phyloP scores from a whole-genome alignment of 1,284 basidiomycete genomes.

The Moniliella sp. region DNA sequence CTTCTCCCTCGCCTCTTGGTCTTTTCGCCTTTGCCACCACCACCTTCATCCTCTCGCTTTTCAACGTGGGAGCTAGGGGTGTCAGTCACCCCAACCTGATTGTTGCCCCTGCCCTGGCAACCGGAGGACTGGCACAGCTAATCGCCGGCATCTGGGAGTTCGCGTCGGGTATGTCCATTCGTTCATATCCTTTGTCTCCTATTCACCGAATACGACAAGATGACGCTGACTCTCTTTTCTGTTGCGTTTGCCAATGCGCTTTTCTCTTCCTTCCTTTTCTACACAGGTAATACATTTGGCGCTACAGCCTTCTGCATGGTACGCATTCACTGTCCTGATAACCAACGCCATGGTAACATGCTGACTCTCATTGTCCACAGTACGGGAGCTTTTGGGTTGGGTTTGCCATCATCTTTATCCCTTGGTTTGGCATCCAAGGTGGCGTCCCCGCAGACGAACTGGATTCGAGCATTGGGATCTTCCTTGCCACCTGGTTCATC shows the following conservation, averaged over 20 bases:
- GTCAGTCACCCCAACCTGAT: constrained; percentile 17
- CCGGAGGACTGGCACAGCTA: constrained; percentile 54
- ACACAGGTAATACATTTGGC: constrained; percentile 43
- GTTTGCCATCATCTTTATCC: constrained; percentile 5
- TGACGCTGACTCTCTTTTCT: too few relatives aligned
- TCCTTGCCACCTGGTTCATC: constrained; percentile 1
- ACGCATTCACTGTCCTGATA: neutral
- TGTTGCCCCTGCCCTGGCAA: constrained; percentile 16
- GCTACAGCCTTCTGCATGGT: constrained; percentile 39
- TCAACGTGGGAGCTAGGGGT: constrained; percentile 23
- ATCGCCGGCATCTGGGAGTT: constrained; percentile 46
- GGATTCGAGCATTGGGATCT: constrained; percentile 8
- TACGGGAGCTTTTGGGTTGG: too few relatives aligned
- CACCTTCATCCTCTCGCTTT: constrained; percentile 39
- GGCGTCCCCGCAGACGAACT: constrained; percentile 10
- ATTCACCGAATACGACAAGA: too few relatives aligned
- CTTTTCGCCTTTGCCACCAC: constrained; percentile 35
- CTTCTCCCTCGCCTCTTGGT: constrained; percentile 41
- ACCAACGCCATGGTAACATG: too few relatives aligned
- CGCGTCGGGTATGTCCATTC: too few relatives aligned
- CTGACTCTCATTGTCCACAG: too few relatives aligned
- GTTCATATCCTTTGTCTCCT: too few relatives aligned
- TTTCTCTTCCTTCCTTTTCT: too few relatives aligned
- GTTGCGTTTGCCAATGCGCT: too few relatives aligned
- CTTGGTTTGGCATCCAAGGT: constrained; percentile 15